These are phyloP conservation scores for Halenospora varia DNA, from an alignment of 495 filamentous ascomycete genomes.

Conservation along the genomic window DNA sequence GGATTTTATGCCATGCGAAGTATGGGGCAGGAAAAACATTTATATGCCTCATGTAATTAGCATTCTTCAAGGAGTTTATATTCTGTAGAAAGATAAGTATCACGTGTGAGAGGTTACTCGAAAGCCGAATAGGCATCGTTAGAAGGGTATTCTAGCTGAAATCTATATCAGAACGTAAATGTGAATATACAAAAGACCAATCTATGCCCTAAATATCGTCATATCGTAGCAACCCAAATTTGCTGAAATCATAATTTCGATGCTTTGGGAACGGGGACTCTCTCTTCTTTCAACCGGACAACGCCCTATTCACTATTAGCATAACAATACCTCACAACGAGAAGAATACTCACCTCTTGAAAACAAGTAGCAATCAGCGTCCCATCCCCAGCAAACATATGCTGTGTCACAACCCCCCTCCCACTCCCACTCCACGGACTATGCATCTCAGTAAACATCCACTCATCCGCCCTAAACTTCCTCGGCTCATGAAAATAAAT, in stretches of 20 bases:
- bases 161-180: not conserved
- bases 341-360: slow-evolving; percentile 56
- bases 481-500: slow-evolving; percentile 92
- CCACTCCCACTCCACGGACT: slow-evolving; percentile 93
- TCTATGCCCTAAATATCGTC: not conserved
- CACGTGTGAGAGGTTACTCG: no score
- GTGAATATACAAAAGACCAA: not conserved
- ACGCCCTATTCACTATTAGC: slow-evolving; percentile 38
- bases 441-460: slow-evolving; percentile 90
- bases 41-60: no score
- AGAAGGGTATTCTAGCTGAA: no score
- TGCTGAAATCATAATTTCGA: slow-evolving; percentile 17
- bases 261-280: not conserved
- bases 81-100: no score
- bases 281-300: slow-evolving; percentile 44
- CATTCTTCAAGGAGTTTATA: no score
- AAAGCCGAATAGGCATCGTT: no score
- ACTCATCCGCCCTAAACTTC: slow-evolving; percentile 81
- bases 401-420: slow-evolving; percentile 79
- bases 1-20: no score
- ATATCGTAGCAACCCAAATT: not conserved
- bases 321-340: not conserved
- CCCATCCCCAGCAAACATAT: slow-evolving; percentile 82
- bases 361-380: slow-evolving; percentile 79
- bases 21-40: no score